These are phyloP conservation scores for Alternaria sp. DNA, from an alignment of 2,329 filamentous ascomycete species.

Conservation along the genomic window DNA sequence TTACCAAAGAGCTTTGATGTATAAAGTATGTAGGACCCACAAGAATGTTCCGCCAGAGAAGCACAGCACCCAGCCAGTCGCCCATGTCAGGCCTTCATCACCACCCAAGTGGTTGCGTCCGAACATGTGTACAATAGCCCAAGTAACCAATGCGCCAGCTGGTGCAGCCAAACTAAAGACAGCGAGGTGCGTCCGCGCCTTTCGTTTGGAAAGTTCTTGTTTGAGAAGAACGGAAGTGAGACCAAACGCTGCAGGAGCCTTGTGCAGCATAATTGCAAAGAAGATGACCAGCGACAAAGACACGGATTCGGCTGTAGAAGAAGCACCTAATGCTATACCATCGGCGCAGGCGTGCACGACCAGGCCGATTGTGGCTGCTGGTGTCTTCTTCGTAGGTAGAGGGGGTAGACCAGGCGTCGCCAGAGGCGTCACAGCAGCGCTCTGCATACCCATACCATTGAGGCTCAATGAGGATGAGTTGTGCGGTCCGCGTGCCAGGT, in stretches of 20 bases:
- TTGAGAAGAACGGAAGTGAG: slow-evolving; percentile 89
- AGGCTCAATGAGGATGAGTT: slow-evolving; percentile 50
- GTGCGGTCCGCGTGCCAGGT: slow-evolving; percentile 67
- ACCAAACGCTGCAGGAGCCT: slow-evolving; percentile 94
- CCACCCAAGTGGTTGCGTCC: slow-evolving; percentile 67
- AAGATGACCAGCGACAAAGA: slow-evolving; percentile 88
- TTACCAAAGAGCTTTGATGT: not conserved
- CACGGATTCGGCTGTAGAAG: slow-evolving; percentile 68
- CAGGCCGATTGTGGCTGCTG: slow-evolving; percentile 79
- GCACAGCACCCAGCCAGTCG: slow-evolving; percentile 90
- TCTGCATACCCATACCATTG: slow-evolving; percentile 41
- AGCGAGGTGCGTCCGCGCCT: slow-evolving; percentile 82
- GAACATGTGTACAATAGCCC: slow-evolving; percentile 77
- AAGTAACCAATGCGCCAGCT: slow-evolving; percentile 83
- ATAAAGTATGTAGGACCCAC: slow-evolving; percentile 63
- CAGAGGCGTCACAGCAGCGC: slow-evolving; percentile 36
- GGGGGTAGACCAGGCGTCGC: slow-evolving; percentile 52
- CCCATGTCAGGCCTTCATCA: slow-evolving; percentile 76
- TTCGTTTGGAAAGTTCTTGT: slow-evolving; percentile 87
- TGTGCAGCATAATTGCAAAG: slow-evolving; percentile 95
- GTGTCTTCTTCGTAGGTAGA: slow-evolving; percentile 35
- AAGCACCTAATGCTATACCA: slow-evolving; percentile 94
- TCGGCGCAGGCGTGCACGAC: slow-evolving; percentile 96
- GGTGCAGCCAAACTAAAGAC: slow-evolving; percentile 93
- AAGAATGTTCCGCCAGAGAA: slow-evolving; percentile 96